These are phyloP conservation scores for Xerocomellus dryophilus DNA, from an alignment of 768 basidiomycete species.

Conservation along the genomic window DNA sequence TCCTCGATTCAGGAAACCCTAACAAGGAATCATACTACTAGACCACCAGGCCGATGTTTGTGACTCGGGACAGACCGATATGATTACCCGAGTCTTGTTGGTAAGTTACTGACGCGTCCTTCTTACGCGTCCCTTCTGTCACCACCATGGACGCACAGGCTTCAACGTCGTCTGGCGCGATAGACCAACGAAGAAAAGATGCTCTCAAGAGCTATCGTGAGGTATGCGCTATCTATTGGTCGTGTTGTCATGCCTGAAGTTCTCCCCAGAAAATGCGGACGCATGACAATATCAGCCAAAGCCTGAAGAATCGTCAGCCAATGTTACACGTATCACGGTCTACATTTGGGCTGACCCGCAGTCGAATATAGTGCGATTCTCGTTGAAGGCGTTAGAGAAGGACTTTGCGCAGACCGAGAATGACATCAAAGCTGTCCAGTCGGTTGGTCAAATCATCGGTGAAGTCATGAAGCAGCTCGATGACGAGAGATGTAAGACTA, in stretches of 20 bases:
- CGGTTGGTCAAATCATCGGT: slow-evolving; percentile 97
- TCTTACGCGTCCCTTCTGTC: slow-evolving; percentile 12
- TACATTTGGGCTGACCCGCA: background rate
- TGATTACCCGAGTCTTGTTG: background rate
- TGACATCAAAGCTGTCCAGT: slow-evolving; percentile 98
- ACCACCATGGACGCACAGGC: slow-evolving; percentile 29
- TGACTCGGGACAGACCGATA: fast-evolving
- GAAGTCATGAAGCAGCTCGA: slow-evolving; percentile 99
- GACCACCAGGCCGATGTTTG: slow-evolving; percentile 43
- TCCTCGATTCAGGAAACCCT: slow-evolving; percentile 47
- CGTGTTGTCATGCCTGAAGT: background rate
- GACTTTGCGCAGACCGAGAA: slow-evolving; percentile 95
- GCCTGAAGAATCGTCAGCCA: slow-evolving; percentile 82
- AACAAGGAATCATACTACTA: slow-evolving; percentile 56
- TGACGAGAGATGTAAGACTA: slow-evolving; percentile 85
- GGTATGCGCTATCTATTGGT: slow-evolving; percentile 36
- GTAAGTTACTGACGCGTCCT: slow-evolving; percentile 27
- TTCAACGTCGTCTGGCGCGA: slow-evolving; percentile 53
- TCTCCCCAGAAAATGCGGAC: slow-evolving; percentile 82
- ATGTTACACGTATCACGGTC: background rate
- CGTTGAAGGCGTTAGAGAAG: slow-evolving; percentile 84
- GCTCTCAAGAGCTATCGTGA: slow-evolving; percentile 77
- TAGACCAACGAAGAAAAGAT: slow-evolving; percentile 71
- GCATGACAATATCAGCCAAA: slow-evolving; percentile 84
- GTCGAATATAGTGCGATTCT: slow-evolving; percentile 71